These are phyloP conservation scores for Athelia sp. DNA, from an alignment of 1,284 basidiomycete genomes.

Conservation along the genomic window DNA sequence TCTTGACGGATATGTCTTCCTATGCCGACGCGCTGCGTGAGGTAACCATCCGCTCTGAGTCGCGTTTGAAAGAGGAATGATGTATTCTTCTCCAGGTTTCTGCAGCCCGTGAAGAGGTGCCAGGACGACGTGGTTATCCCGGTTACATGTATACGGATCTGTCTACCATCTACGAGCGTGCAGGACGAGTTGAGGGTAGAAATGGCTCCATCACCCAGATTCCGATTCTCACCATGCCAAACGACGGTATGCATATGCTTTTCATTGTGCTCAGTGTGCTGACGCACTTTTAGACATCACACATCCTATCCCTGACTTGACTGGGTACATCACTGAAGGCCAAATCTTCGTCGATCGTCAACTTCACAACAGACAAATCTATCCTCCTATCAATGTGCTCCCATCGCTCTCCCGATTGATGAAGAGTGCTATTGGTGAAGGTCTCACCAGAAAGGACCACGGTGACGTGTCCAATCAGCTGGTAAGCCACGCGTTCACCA, in stretches of 20 bases:
- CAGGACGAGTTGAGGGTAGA: slow-evolving; percentile 94
- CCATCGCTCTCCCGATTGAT: slow-evolving; percentile 98
- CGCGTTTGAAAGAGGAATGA: slow-evolving; percentile 7
- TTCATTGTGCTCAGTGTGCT: slow-evolving; percentile 6
- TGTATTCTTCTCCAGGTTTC: slow-evolving; percentile 61
- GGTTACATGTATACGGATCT: slow-evolving; percentile 99
- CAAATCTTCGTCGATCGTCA: slow-evolving; percentile 99
- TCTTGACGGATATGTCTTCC: slow-evolving; percentile 98
- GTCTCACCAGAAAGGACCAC: slow-evolving; percentile 96
- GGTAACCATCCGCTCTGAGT: slow-evolving; percentile 33
- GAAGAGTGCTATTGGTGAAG: slow-evolving; percentile 99
- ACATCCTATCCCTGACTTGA: slow-evolving; percentile 99
- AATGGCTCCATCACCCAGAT: slow-evolving; percentile 99
- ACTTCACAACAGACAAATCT: slow-evolving; percentile 93
- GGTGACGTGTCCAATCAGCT: slow-evolving; percentile 98
- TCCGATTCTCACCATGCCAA: slow-evolving; percentile 99
- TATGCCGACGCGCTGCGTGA: slow-evolving; percentile 98
- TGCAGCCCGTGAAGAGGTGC: slow-evolving; percentile 98
- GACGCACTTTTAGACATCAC: slow-evolving; percentile 79
- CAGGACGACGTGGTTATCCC: slow-evolving; percentile 98
- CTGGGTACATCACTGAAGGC: slow-evolving; percentile 98
- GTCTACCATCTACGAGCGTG: slow-evolving; percentile 99
- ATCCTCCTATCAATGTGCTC: slow-evolving; percentile 99
- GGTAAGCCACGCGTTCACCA: slow-evolving; percentile 41
- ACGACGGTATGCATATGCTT: slow-evolving; percentile 69